Base-by-base conservation (phyloP, 768 basidiomycete genomes). In the Brasilioporus rufonigricans region DNA sequence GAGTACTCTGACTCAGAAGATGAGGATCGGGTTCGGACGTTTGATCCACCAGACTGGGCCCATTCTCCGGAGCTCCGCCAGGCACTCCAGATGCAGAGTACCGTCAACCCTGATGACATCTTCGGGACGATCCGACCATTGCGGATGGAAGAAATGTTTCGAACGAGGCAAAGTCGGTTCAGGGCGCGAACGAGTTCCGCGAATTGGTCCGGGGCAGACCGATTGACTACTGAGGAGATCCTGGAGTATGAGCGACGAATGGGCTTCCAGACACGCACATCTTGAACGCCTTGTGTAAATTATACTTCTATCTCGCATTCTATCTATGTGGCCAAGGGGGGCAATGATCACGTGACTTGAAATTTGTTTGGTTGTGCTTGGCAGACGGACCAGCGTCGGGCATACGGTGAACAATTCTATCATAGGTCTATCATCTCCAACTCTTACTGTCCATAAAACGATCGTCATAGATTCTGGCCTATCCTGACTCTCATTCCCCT, bases 1-100 rank as follows among this genome's bases (percentile, higher is more conserved):
- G 96, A 98, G 64, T 98, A 98, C 71, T 97, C 94, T 6, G 91
- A 95, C 71, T 97, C 94, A 5, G 96, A 93, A 43, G 93, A 95
- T 61, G 93, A 95, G 68, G 85, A 87, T 60, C 83, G 87, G 19
- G 79, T 80, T 39, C 77, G 82, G 59, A 84, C 83, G n/a, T 86
- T 84, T 60, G 80, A 86, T 62, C 82, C 86, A 55, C 91, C 92
- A 2, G 77, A 82, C 23, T 98, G 96, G 96, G 92, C 94, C 1
- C 91, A 95, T 67, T 93, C 91, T 24, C 94, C 94, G 12, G 86
- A 89, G 64, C 80, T 98, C 27, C 79, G 84, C 14, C 81, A 86
- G 55, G 90, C 91, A 2, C 78, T 98, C 50, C 78, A 88, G 60
- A 77, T 80, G 46, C 96, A 98, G 72, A 89, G 87, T 52, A 85